phyloP scores from a whole-genome alignment of 1,284 basidiomycete species.

The Singerocomus inundabilis region DNA sequence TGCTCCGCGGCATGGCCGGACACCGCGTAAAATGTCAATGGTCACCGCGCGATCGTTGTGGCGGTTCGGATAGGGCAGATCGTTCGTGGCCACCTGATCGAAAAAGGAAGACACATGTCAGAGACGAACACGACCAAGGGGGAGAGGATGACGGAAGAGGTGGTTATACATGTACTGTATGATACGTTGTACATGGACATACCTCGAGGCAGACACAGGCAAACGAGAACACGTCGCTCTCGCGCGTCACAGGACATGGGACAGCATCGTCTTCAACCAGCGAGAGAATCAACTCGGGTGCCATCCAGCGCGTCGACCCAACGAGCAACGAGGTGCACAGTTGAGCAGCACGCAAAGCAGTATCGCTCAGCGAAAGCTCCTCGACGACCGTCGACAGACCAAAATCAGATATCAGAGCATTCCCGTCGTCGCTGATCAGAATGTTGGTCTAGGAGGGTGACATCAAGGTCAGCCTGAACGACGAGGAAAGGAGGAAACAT shows the following conservation, averaged over 20 bases:
- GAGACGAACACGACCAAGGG: too few relatives aligned
- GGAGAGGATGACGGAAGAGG: too few relatives aligned
- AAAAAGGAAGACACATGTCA: too few relatives aligned
- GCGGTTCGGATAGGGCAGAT: constrained; percentile 50
- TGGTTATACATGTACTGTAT: too few relatives aligned
- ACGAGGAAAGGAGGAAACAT: not conserved
- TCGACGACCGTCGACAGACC: constrained; percentile 57
- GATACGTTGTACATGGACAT: too few relatives aligned
- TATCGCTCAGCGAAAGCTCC: constrained; percentile 42
- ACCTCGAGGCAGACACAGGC: constrained; percentile 58
- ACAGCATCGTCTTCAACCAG: constrained; percentile 46
- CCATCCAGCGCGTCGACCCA: constrained; percentile 49
- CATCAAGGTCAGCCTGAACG: not conserved
- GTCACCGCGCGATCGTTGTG: constrained; percentile 54
- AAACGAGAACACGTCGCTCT: constrained; percentile 58
- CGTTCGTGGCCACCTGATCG: constrained; percentile 49
- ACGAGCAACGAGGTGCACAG: constrained; percentile 48
- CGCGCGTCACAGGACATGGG: constrained; percentile 44
- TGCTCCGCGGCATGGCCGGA: constrained; percentile 40
- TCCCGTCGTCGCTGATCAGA: constrained; percentile 48
- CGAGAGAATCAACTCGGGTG: constrained; percentile 51
- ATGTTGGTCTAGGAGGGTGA: constrained; percentile 48
- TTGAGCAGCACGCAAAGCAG: constrained; percentile 24
- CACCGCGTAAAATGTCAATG: constrained; percentile 50
- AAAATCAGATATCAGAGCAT: constrained; percentile 57